Base-by-base conservation (phyloP, 768 basidiomycete species). In the Dioszegia hungarica region DNA sequence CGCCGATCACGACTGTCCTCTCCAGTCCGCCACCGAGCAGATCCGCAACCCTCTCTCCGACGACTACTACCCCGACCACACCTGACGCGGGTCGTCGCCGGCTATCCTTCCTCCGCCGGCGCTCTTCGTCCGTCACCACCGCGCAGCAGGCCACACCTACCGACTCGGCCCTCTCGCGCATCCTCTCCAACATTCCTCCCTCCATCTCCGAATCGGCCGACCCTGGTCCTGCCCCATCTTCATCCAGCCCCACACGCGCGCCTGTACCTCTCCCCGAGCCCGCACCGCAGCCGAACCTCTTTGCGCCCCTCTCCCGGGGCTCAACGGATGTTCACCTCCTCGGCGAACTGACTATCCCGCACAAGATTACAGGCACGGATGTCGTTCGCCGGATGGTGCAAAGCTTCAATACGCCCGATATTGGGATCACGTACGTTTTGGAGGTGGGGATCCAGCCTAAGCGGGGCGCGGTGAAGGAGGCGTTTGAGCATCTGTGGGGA, bases 401-500 rank as follows among this genome's bases (percentile, higher is more conserved):
- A 37, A 66, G 64, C 39, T 72, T 72, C 50, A 52, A 52, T 38
- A 60, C 64, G 5, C 61, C 64, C 20, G 70, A 72, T 43, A 57
- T 72, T 12, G 59, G 64, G 1, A 52, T 72, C n/a, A 62, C 56
- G 10, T 72, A 72, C 50, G 62, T 72, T 6, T 29, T 72, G n/a
- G 70, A 72, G 45, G 55, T 72, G 4, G 66, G 63, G 9, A 60
- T 72, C 8, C 58, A 63, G 40, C 70, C 70, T 9, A 71, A 58
- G 37, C 44, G 56, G 37, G 69, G 69, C 20, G 57, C 63, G n/a
- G 62, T 71, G 24, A 72, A 66, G 40, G 70, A 72, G 44, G 57
- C 60, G 36, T 68, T 66, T 37, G 55, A 52, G 15, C 70, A 72
- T 72, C 59, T 72, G n/a, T 72, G 70, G 70, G 70, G 70, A 36